Evolutionary conservation across 1,284 basidiomycete species (phyloP).

Genomic region (Xanthoconium separans): DNA sequence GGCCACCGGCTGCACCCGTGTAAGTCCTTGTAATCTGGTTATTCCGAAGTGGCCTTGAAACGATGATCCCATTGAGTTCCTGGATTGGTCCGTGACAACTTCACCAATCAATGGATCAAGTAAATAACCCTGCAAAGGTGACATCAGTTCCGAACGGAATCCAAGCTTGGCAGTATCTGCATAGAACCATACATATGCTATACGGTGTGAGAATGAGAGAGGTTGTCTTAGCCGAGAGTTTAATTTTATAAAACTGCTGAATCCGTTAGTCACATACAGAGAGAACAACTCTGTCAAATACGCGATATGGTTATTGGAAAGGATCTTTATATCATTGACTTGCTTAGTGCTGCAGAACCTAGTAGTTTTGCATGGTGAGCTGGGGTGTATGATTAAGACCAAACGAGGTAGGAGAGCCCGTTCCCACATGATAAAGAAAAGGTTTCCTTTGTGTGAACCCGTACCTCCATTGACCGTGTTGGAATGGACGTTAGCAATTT

Average conservation of each 20-base stretch:
- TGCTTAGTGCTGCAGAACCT: constrained; percentile 51
- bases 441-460: constrained; percentile 37
- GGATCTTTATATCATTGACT: constrained; percentile 61
- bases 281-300: too few relatives aligned
- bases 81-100: constrained; percentile 70
- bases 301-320: neutral
- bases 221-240: too few relatives aligned
- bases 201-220: too few relatives aligned
- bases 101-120: constrained; percentile 63
- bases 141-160: constrained; percentile 61
- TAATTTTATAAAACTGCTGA: too few relatives aligned
- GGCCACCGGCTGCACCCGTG: constrained; percentile 48
- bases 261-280: too few relatives aligned
- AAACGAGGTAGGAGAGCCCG: constrained; percentile 62
- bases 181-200: too few relatives aligned
- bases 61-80: constrained; percentile 70
- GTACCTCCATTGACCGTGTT: constrained; percentile 67
- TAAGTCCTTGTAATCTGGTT: constrained; percentile 44
- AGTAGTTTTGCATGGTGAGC: constrained; percentile 58
- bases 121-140: constrained; percentile 74
- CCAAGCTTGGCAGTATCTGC: constrained; percentile 15
- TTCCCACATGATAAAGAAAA: constrained; percentile 70
- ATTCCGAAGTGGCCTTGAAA: constrained; percentile 67
- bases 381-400: constrained; percentile 64
- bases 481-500: constrained; percentile 59